Evolutionary conservation across 441 rosid genomes (phyloP).

Genomic region (Populus hybrid): DNA sequence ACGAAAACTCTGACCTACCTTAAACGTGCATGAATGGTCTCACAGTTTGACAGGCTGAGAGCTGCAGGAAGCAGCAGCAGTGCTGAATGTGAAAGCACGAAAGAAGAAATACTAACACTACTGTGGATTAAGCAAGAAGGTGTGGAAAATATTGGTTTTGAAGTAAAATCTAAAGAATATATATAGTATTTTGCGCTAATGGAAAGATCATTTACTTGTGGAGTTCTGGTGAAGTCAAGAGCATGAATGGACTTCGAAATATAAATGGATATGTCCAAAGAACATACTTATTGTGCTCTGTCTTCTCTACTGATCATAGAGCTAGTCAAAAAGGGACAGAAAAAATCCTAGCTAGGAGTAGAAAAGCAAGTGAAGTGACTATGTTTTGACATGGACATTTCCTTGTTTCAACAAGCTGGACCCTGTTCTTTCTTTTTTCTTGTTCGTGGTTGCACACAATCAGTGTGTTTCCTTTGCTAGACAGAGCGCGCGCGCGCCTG

Average conservation of each 20-base stretch:
- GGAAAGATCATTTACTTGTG: constrained; percentile 1
- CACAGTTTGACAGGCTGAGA: background rate
- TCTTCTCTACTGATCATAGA: background rate
- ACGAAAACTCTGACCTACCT: background rate
- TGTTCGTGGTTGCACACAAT: background rate
- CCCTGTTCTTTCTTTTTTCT: background rate
- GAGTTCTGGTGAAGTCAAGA: constrained; percentile 19
- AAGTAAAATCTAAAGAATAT: background rate
- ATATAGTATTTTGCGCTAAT: background rate
- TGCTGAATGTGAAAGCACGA: background rate
- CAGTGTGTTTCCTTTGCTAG: background rate
- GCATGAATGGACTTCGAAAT: background rate
- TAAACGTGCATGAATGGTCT: background rate
- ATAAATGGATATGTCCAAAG: background rate
- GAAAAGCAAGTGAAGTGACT: background rate
- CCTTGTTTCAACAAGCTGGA: background rate
- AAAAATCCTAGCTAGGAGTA: constrained; percentile 25
- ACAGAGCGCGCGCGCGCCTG: constrained; percentile 3
- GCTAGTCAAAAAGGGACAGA: background rate
- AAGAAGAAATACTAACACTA: background rate
- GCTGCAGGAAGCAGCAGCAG: background rate
- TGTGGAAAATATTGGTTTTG: background rate
- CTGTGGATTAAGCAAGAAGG: background rate
- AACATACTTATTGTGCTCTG: constrained; percentile 22
- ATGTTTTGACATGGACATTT: constrained; percentile 12